Conservation (phyloP, 495 filamentous ascomycete species). For the Penicillium paxilli region DNA sequence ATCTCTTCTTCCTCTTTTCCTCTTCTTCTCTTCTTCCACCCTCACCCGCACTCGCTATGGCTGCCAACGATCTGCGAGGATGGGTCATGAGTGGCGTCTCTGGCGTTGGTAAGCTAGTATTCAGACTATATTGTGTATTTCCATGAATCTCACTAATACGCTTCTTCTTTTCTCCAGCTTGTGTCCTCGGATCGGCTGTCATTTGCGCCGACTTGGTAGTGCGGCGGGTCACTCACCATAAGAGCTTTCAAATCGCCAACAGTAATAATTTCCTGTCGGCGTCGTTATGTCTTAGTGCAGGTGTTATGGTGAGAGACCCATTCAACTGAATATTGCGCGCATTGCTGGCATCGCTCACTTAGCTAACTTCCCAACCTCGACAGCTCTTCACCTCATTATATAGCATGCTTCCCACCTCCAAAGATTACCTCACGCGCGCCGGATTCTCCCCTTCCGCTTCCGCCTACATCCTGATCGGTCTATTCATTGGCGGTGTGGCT, state of each 20-base stretch:
- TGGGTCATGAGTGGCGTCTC: slow-evolving; percentile 91
- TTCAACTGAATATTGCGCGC: background rate
- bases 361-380: background rate
- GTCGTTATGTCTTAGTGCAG: slow-evolving; percentile 89
- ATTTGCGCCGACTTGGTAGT: slow-evolving; percentile 84
- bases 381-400: slow-evolving; percentile 93
- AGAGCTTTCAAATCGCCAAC: slow-evolving; percentile 82
- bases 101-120: slow-evolving; percentile 74
- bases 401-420: slow-evolving; percentile 88
- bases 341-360: no score
- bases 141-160: background rate
- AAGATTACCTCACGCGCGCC: slow-evolving; percentile 68
- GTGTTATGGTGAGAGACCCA: slow-evolving; percentile 79
- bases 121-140: slow-evolving; percentile 6
- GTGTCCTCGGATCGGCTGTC: slow-evolving; percentile 75
- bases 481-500: slow-evolving; percentile 79
- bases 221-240: slow-evolving; percentile 66
- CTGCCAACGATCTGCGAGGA: slow-evolving; percentile 79
- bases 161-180: slow-evolving; percentile 56
- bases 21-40: background rate
- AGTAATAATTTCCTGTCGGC: slow-evolving; percentile 84
- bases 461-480: slow-evolving; percentile 70
- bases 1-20: background rate
- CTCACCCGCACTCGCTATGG: slow-evolving; percentile 31
- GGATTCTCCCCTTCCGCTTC: slow-evolving; percentile 65